Conservation (phyloP, 208 protist species). For the Borovskyia barvae region DNA sequence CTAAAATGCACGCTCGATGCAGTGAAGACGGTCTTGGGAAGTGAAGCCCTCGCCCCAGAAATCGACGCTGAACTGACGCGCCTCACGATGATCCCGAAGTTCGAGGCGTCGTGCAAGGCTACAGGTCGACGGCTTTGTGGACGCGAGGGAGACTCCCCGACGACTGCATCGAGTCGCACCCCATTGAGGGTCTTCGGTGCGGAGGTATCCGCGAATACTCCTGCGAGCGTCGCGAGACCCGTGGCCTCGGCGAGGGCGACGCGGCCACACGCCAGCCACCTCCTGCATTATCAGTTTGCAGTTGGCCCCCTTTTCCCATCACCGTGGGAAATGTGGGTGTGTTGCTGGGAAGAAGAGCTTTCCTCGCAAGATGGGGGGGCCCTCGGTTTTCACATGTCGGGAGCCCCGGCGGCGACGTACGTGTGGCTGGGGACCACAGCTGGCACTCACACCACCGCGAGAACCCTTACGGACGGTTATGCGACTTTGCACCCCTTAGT, state of each 20-base stretch:
- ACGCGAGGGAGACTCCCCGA: too few species aligned
- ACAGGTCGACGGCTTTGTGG: too few species aligned
- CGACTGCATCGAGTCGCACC: too few species aligned
- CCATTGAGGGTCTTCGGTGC: too few species aligned
- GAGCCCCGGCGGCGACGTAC: conserved; percentile 20
- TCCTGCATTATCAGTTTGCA: conserved; percentile 30
- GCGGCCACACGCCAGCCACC: not conserved
- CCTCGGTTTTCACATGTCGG: conserved; percentile 37
- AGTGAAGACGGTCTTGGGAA: conserved; percentile 6
- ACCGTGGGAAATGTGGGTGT: conserved; percentile 21
- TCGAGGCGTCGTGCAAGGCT: too few species aligned
- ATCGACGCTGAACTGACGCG: conserved; percentile 21
- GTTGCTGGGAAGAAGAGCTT: conserved; percentile 9
- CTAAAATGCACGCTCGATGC: conserved; percentile 19
- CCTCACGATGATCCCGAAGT: not conserved
- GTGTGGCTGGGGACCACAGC: conserved; percentile 24
- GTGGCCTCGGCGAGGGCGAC: not conserved
- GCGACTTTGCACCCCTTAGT: conserved; percentile 8
- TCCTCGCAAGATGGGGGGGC: conserved; percentile 8
- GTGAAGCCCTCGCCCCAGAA: not conserved
- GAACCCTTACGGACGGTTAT: not conserved
- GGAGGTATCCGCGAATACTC: too few species aligned
- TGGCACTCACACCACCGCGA: too few species aligned
- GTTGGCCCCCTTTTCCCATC: not conserved
- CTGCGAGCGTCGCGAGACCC: too few species aligned